phyloP scores from a whole-genome alignment of 2,329 filamentous ascomycete genomes.

The Fusarium paranaense region DNA sequence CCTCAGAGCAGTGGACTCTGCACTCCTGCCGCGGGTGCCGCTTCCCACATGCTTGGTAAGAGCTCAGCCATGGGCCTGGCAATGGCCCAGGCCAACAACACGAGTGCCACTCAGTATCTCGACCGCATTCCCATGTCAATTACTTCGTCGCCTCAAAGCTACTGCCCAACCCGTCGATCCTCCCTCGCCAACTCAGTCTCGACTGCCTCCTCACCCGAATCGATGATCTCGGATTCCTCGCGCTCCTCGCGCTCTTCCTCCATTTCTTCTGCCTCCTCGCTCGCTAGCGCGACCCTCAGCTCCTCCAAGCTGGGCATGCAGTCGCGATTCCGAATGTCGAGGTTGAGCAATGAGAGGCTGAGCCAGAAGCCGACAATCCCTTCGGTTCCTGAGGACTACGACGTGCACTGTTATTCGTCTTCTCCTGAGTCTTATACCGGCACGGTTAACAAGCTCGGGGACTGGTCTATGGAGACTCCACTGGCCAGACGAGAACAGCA shows the following conservation, averaged over 20 bases:
- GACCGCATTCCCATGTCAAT: slow-evolving; percentile 64
- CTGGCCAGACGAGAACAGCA: slow-evolving; percentile 60
- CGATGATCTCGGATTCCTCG: slow-evolving; percentile 74
- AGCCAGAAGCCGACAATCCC: slow-evolving; percentile 64
- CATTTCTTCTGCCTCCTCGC: slow-evolving; percentile 71
- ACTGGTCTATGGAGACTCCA: slow-evolving; percentile 62
- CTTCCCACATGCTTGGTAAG: slow-evolving; percentile 61
- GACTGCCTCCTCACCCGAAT: slow-evolving; percentile 73
- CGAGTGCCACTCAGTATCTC: slow-evolving; percentile 59
- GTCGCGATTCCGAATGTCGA: slow-evolving; percentile 73
- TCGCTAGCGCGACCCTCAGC: slow-evolving; percentile 70
- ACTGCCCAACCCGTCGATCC: slow-evolving; percentile 65
- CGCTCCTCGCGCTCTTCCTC: slow-evolving; percentile 73
- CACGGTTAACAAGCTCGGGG: slow-evolving; percentile 63
- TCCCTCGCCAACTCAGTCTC: slow-evolving; percentile 73
- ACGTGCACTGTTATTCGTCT: slow-evolving; percentile 62
- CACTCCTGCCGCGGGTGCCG: slow-evolving; percentile 70
- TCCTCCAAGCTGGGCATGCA: slow-evolving; percentile 62
- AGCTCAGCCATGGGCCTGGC: slow-evolving; percentile 70
- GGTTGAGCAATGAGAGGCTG: slow-evolving; percentile 67
- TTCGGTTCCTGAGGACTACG: slow-evolving; percentile 68
- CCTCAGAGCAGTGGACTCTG: slow-evolving; percentile 66
- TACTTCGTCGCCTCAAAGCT: slow-evolving; percentile 65
- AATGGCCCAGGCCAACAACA: slow-evolving; percentile 65
- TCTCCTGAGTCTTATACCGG: slow-evolving; percentile 70